Evolutionary conservation across 2,329 filamentous ascomycete species (phyloP).

Genomic region (Fusarium temperatum): DNA sequence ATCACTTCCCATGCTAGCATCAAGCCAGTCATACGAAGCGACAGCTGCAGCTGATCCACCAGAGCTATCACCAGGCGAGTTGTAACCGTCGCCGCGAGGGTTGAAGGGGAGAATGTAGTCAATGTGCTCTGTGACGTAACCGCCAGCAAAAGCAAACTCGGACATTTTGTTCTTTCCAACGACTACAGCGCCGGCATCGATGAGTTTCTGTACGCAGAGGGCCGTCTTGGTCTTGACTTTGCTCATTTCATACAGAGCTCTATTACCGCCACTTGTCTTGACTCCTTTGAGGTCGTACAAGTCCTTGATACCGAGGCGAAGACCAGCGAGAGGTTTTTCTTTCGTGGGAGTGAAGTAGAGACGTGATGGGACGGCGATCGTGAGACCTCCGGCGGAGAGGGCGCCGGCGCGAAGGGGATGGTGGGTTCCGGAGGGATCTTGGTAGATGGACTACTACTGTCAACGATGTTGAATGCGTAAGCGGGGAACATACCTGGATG

Average conservation of each 20-base stretch:
- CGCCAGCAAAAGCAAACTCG: slow-evolving; percentile 16
- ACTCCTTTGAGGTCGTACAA: slow-evolving; percentile 14
- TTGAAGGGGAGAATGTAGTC: slow-evolving; percentile 56
- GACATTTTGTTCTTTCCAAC: slow-evolving; percentile 27
- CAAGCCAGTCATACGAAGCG: slow-evolving; percentile 55
- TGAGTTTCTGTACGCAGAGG: neutral
- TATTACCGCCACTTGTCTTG: slow-evolving; percentile 16
- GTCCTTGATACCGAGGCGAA: slow-evolving; percentile 20
- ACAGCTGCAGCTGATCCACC: slow-evolving; percentile 51
- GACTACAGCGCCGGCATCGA: slow-evolving; percentile 17
- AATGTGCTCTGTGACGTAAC: slow-evolving; percentile 22
- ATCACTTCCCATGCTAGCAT: slow-evolving; percentile 38
- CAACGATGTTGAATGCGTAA: neutral
- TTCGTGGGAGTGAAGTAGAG: neutral
- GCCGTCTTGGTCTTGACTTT: neutral
- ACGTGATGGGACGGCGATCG: slow-evolving; percentile 12
- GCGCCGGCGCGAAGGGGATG: slow-evolving; percentile 14
- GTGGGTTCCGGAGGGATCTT: slow-evolving; percentile 10
- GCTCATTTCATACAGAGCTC: slow-evolving; percentile 12
- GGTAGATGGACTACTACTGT: slow-evolving; percentile 6
- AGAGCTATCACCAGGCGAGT: slow-evolving; percentile 57
- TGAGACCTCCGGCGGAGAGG: slow-evolving; percentile 6
- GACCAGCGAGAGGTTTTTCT: neutral
- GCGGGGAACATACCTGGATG: neutral
- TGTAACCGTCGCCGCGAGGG: slow-evolving; percentile 58